phyloP scores from a whole-genome alignment of 2,329 filamentous ascomycete species.

The Passalora sequoiae region DNA sequence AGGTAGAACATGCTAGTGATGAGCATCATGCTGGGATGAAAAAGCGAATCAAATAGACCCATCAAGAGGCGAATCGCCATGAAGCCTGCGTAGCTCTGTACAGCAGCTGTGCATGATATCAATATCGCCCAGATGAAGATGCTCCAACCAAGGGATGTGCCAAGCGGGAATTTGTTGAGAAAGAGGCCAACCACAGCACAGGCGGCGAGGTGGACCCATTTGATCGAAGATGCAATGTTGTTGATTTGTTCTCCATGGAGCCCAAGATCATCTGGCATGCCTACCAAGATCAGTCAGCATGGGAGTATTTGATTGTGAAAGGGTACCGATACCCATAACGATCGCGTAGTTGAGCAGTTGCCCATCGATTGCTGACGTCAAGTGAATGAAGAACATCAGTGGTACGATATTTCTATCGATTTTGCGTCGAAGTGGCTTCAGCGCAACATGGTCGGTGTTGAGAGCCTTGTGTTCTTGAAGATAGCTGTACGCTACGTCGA shows the following conservation, averaged over 20 bases:
- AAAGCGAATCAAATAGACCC: conserved; percentile 14
- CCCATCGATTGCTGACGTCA: conserved; percentile 38
- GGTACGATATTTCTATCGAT: conserved; percentile 20
- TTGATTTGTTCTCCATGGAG: conserved; percentile 20
- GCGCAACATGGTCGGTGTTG: neutral
- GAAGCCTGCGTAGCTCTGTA: conserved; percentile 21
- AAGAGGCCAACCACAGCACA: conserved; percentile 12
- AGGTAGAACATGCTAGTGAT: conserved; percentile 25
- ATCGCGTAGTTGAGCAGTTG: conserved; percentile 61
- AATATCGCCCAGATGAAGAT: conserved; percentile 16
- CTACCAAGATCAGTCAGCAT: too few species aligned
- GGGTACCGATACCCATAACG: conserved; percentile 65
- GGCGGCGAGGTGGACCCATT: conserved; percentile 16
- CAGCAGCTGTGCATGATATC: conserved; percentile 14
- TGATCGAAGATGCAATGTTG: conserved; percentile 18
- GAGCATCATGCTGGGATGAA: conserved; percentile 16
- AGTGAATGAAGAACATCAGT: conserved; percentile 13
- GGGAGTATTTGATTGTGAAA: too few species aligned
- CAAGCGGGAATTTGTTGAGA: conserved; percentile 41
- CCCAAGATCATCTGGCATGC: conserved; percentile 17
- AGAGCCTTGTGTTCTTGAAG: neutral
- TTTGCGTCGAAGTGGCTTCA: conserved; percentile 14
- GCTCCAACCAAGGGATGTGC: conserved; percentile 15
- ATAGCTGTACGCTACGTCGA: conserved; percentile 7
- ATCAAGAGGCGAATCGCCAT: conserved; percentile 16